These are phyloP conservation scores for Klebsormidium nitens DNA, from an alignment of 139 green algal species.

Conservation along the genomic window DNA sequence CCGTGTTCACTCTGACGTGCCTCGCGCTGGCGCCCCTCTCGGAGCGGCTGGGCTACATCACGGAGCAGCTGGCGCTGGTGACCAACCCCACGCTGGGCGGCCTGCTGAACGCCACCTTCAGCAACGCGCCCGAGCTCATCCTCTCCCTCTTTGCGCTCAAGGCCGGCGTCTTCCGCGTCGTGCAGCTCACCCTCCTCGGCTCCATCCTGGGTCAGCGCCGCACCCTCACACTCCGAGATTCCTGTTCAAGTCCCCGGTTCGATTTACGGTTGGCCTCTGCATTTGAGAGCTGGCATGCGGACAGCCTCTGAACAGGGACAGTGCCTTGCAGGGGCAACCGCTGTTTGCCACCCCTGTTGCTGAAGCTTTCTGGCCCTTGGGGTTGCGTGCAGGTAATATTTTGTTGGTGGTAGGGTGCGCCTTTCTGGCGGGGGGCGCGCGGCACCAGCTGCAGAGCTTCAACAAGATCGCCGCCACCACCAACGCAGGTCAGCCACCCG, in stretches of 20 bases:
- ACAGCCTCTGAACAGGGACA: too few relatives aligned
- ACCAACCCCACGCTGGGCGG: constrained; percentile 37
- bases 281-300: too few relatives aligned
- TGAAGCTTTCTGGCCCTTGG: too few relatives aligned
- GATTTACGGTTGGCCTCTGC: too few relatives aligned
- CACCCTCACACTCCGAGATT: too few relatives aligned
- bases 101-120: constrained; percentile 82
- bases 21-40: constrained; percentile 38
- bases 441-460: constrained; percentile 51
- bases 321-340: too few relatives aligned
- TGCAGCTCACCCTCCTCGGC: constrained; percentile 74
- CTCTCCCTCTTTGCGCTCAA: constrained; percentile 57
- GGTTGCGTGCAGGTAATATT: too few relatives aligned
- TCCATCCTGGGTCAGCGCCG: constrained; percentile 61
- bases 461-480: constrained; percentile 36
- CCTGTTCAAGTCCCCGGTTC: too few relatives aligned
- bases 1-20: constrained; percentile 35
- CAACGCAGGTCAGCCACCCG: constrained; percentile 7
- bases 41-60: constrained; percentile 43
- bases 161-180: constrained; percentile 50
- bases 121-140: constrained; percentile 91
- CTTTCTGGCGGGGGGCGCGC: constrained; percentile 63
- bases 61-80: constrained; percentile 31
- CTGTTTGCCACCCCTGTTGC: too few relatives aligned
- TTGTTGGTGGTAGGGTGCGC: constrained; percentile 69